Percentiles rank a stretch among this genome's conserved stretches.
Evolutionary conservation across 192 early-diverging fungal species (phyloP).

Genomic region (Polychytrium aggregatum): DNA sequence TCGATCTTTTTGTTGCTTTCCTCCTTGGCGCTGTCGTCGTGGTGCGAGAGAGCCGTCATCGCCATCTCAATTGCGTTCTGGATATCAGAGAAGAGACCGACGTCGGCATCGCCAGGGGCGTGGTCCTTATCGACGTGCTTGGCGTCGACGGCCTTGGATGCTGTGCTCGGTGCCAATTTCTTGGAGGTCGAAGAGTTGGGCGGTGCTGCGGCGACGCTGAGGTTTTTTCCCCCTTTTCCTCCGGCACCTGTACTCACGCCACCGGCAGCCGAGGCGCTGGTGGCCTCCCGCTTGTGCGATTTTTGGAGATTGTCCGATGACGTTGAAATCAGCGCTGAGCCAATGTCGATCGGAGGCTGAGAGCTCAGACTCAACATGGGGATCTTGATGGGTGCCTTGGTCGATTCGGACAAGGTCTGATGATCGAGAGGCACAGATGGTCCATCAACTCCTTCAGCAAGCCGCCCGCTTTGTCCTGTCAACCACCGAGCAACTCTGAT

Average conservation of each 20-base stretch:
- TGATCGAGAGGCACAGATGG: too few species aligned
- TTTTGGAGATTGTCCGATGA: conserved; percentile 9
- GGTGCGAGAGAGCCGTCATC: conserved; percentile 11
- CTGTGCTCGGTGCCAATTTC: too few species aligned
- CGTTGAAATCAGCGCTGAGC: conserved; percentile 5
- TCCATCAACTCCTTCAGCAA: too few species aligned
- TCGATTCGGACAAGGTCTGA: too few species aligned
- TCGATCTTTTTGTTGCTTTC: conserved; percentile 37
- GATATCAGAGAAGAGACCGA: too few species aligned
- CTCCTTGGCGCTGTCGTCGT: conserved; percentile 19
- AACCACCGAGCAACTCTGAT: too few species aligned
- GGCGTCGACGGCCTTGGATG: too few species aligned
- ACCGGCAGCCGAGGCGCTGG: not conserved
- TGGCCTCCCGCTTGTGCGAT: conserved; percentile 7
- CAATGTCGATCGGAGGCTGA: conserved; percentile 19
- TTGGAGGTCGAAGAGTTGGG: too few species aligned
- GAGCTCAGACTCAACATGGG: conserved; percentile 17
- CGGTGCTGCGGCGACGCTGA: not conserved
- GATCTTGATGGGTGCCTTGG: conserved; percentile 14
- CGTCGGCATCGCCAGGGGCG: too few species aligned
- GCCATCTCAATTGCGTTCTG: too few species aligned
- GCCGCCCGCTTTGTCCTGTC: too few species aligned
- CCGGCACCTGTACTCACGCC: conserved; percentile 6
- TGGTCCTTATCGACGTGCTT: too few species aligned
- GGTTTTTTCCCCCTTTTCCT: conserved; percentile 2